Conservation (phyloP, 768 basidiomycete species). For the Lactarius tabidus region DNA sequence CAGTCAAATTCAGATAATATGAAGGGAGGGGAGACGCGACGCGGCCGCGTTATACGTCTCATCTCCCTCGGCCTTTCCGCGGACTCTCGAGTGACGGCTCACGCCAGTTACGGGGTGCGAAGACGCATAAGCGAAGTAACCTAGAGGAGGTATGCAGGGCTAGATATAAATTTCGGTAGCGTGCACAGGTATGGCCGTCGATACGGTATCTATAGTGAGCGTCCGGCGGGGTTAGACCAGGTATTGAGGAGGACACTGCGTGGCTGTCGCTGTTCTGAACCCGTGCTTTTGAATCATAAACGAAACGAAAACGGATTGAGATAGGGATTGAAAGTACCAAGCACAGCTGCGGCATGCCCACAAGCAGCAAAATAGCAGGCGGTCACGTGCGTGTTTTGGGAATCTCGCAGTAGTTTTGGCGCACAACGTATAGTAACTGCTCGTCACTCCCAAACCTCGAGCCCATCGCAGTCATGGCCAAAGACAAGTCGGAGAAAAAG, state of each 20-base stretch:
- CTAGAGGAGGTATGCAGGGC: not conserved
- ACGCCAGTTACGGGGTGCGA: not conserved
- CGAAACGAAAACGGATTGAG: not conserved
- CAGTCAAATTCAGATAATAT: not conserved
- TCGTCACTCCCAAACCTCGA: too few species aligned
- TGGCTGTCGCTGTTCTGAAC: not conserved
- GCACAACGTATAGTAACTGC: too few species aligned
- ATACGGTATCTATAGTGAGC: not conserved
- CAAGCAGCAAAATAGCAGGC: too few species aligned
- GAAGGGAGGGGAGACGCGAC: not conserved
- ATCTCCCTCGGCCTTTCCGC: not conserved
- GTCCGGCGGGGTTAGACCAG: not conserved
- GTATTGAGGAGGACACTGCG: not conserved
- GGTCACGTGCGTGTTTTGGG: too few species aligned
- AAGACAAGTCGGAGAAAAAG: conserved; percentile 75
- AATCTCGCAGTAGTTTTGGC: too few species aligned
- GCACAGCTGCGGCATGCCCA: too few species aligned
- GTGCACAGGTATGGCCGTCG: not conserved
- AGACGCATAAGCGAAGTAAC: not conserved
- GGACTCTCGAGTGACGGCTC: not conserved
- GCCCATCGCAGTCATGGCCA: conserved; percentile 42
- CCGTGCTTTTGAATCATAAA: not conserved
- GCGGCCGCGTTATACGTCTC: not conserved
- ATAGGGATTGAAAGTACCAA: too few species aligned
- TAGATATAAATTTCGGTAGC: not conserved